These are phyloP conservation scores for Tirmania nivea DNA, from an alignment of 495 filamentous ascomycete species.

Conservation along the genomic window DNA sequence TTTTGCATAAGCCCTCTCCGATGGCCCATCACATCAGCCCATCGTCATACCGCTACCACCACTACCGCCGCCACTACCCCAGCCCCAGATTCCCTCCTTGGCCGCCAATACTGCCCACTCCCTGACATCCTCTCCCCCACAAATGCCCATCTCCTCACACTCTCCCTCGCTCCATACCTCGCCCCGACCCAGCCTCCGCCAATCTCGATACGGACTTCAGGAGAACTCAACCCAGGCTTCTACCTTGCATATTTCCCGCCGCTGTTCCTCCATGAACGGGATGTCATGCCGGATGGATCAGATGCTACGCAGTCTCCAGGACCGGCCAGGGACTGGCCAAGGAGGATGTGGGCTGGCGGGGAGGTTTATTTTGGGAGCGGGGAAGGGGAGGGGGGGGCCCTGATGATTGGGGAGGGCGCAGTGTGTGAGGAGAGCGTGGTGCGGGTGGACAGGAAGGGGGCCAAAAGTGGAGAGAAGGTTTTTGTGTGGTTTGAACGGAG, in stretches of 20 bases:
- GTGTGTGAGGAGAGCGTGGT: neutral
- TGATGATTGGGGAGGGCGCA: neutral
- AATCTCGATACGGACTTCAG: neutral
- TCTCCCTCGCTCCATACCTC: constrained; percentile 42
- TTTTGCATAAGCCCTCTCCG: too few species aligned
- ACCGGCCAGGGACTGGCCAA: constrained; percentile 16
- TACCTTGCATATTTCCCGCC: constrained; percentile 56
- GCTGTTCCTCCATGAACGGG: constrained; percentile 25
- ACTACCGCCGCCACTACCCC: neutral
- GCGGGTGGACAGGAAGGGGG: constrained; percentile 4
- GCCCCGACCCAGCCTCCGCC: constrained; percentile 19
- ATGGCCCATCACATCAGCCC: too few species aligned
- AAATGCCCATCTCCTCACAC: constrained; percentile 40
- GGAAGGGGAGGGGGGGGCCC: neutral
- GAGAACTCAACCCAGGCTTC: constrained; percentile 33
- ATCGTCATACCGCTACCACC: neutral
- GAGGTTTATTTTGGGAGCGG: constrained; percentile 5
- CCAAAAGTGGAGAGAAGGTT: neutral
- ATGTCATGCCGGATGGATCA: constrained; percentile 47
- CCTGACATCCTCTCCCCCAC: constrained; percentile 44
- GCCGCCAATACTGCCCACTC: constrained; percentile 8
- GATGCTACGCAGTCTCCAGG: constrained; percentile 48
- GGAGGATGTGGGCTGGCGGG: constrained; percentile 22
- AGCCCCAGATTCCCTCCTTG: neutral
- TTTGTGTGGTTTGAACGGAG: neutral